Base-by-base conservation (phyloP, 2,329 filamentous ascomycete genomes). In the Pyrenochaeta sp. region DNA sequence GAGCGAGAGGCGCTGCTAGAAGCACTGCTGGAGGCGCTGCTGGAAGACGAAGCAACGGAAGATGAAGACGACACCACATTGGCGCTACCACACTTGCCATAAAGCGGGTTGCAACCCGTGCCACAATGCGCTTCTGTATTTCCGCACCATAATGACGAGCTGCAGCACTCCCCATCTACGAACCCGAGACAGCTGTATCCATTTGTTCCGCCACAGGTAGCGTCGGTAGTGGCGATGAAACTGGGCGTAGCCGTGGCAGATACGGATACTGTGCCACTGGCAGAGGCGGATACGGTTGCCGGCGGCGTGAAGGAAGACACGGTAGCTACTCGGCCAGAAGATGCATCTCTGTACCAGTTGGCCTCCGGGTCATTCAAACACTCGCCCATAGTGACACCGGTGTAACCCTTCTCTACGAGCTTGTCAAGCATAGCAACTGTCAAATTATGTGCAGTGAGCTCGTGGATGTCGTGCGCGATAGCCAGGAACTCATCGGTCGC, bases 381-480 rank as follows among this genome's bases (percentile, higher is more conserved):
- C 62, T 82, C 79, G 40, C 81, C 81, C 10, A 82, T 69, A 1
- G 79, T 81, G 7, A 82, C 80, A 22, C 77, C 70, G 50, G 71
- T 72, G 73, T 78, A 82, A 34, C 77, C 77, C 54, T 78, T 75
- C 13, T 60, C 61, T 24, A 64, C 62, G 28, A 76, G 70, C 40
- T 60, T 65, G 19, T 79, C 64, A 27, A 82, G 78, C 72, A 82
- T 79, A 59, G 73, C 79, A 22, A 67, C 70, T 4, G 80, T 79
- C 40, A 83, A 68, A 51, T 75, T 76, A 34, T 74, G 59, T 1
- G 78, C 81, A 3, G 81, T 83, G 67, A 79, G 76, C 46, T 77
- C 52, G 56, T 82, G 78, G 28, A 81, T 81, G 54, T 83, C 81
- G 64, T 83, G 81, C 25, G 72, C 86, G 60, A 88, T 83, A 9